Base-by-base conservation (phyloP, 2,329 filamentous ascomycete species). In the Phyllosticta citribraziliensis region DNA sequence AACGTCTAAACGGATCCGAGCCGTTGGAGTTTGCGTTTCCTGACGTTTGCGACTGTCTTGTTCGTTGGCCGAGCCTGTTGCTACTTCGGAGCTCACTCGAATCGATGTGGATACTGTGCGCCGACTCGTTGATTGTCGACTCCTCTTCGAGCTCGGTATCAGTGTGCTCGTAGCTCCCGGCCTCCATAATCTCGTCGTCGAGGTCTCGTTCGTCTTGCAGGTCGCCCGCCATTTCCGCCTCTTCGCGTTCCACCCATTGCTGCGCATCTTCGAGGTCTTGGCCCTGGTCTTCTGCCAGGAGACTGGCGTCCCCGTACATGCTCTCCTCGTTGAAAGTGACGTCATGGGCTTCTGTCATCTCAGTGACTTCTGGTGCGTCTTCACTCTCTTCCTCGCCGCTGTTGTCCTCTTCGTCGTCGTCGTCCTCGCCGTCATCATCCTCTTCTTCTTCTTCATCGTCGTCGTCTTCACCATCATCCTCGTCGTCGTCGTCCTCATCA, bases 131-230 rank as follows among this genome's bases (percentile, higher is more conserved):
- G 66, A 66, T 65, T 27, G 64, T 69, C 55, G 64, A 66, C 27
- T 67, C 67, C 62, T 79, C 77, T 58, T 80, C 77, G 0, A 77
- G 65, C 63, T 81, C 79, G 12, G 79, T 81, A 64, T 82, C 80
- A 2, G 80, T 82, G 64, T 82, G 80, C 66, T 82, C 76, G 65
- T 82, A 82, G 64, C 75, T 78, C 14, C 60, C 80, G 4, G 78
- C 79, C 65, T 81, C 79, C 0, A 79, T 80, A 22, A 82, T 73
- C 63, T 78, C 78, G 58, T 80, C 79, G 65, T 82, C 79, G 14
- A 62, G 53, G 58, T 79, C 78, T 52, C 77, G 73, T 63, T 78
- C 76, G 58, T 80, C 78, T 61, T 76, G 73, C n/a, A 78, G 69
- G 3, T 75, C 72, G 53, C 77, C 78, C 14, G 72, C 74, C 66